Conservation (phyloP, 345 rosid species). For the Zanthoxylum bungeanum region DNA sequence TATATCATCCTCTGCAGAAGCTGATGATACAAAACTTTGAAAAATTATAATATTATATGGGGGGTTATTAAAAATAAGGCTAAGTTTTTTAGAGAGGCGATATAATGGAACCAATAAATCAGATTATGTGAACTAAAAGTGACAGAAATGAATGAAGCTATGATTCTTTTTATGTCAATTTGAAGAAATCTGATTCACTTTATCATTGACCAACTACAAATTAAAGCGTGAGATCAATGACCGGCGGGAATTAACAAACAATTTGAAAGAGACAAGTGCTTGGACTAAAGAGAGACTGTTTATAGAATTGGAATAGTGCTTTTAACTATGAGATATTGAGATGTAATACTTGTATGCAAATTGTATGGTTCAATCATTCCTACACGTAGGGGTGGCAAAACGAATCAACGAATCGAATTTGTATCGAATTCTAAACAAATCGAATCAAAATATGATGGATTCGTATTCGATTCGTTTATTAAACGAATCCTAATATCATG, state of each 20-base stretch:
- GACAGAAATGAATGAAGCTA: too few relatives aligned
- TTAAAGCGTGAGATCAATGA: background rate
- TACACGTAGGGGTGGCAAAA: too few relatives aligned
- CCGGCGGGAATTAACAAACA: background rate
- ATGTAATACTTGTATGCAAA: too few relatives aligned
- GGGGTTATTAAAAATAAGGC: background rate
- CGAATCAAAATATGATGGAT: too few relatives aligned
- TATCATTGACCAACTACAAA: background rate
- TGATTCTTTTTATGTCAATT: background rate
- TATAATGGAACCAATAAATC: background rate
- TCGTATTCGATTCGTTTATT: too few relatives aligned
- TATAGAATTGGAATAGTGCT: background rate
- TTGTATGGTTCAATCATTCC: too few relatives aligned
- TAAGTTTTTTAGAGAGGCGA: background rate
- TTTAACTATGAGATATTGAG: too few relatives aligned
- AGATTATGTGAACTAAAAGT: too few relatives aligned
- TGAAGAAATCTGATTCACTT: background rate
- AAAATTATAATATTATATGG: background rate
- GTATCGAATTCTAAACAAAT: too few relatives aligned
- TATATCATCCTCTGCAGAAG: slow-evolving; percentile 62
- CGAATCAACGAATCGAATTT: too few relatives aligned
- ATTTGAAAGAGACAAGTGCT: background rate
- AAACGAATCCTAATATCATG: too few relatives aligned
- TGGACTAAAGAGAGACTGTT: background rate
- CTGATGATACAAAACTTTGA: slow-evolving; percentile 10